These are phyloP conservation scores for Chytridium lagenaria DNA, from an alignment of 371 early-diverging fungal genomes.

Conservation along the genomic window DNA sequence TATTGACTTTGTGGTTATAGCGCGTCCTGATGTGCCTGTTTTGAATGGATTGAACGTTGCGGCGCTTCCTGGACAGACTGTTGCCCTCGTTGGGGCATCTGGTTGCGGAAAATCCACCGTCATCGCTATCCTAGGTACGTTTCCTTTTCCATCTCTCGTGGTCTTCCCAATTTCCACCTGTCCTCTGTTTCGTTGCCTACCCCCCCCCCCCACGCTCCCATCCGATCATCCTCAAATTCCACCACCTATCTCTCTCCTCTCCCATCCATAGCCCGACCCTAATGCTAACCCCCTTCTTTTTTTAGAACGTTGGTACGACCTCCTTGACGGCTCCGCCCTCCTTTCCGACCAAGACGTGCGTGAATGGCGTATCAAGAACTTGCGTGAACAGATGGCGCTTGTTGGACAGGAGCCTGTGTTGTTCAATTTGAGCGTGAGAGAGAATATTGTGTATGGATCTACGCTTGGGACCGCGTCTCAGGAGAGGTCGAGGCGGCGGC, in stretches of 20 bases:
- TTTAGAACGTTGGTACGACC: slow-evolving; percentile 79
- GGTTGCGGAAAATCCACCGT: slow-evolving; percentile 91
- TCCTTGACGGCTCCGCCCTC: slow-evolving; percentile 62
- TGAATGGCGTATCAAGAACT: slow-evolving; percentile 65
- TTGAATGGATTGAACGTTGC: slow-evolving; percentile 75
- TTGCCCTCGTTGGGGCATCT: slow-evolving; percentile 63
- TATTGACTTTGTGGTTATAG: too few relatives aligned
- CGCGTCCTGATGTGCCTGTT: slow-evolving; percentile 75
- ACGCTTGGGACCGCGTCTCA: slow-evolving; percentile 59
- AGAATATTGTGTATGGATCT: slow-evolving; percentile 52
- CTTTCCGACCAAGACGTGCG: slow-evolving; percentile 72
- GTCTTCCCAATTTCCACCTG: too few relatives aligned
- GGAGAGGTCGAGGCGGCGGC: slow-evolving; percentile 63
- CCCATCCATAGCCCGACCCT: too few relatives aligned
- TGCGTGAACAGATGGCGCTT: slow-evolving; percentile 78
- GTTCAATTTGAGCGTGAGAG: slow-evolving; percentile 52
- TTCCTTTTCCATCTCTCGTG: too few relatives aligned
- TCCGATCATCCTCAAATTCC: too few relatives aligned
- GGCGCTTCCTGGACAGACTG: slow-evolving; percentile 64
- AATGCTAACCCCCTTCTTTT: too few relatives aligned
- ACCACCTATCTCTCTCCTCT: too few relatives aligned
- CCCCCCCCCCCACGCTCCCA: too few relatives aligned
- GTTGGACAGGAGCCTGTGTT: slow-evolving; percentile 82
- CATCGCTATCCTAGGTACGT: slow-evolving; percentile 58
- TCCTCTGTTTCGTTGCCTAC: too few relatives aligned